Base-by-base conservation (phyloP, 2,329 filamentous ascomycete genomes). In the Alternaria infectoria region DNA sequence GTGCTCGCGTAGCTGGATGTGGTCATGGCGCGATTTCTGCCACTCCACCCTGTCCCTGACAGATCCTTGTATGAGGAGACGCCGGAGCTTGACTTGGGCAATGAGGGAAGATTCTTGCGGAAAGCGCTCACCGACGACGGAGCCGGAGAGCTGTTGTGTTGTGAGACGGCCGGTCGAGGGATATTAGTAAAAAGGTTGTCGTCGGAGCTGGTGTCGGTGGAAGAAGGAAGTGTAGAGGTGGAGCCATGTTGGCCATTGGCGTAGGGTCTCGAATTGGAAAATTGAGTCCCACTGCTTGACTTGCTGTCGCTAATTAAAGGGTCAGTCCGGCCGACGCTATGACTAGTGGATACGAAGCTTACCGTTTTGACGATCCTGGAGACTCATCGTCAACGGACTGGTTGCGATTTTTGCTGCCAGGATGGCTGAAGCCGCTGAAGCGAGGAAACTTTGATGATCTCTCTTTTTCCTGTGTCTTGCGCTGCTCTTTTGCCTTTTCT, bases 1-100 rank as follows among this genome's bases (percentile, higher is more conserved):
- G 83, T 82, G 50, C 85, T 87, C 13, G 80, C 80, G 67, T 82
- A 81, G 68, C 81, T 82, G 59, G 83, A 86, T 30, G 80, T 74
- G 5, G 85, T 86, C 79, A 84, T 81, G 19, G 84, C 81, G 21
- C 78, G 76, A 63, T 65, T 73, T 65, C 67, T 61, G 32, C 56
- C 64, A 49, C 52, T 66, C 54, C 62, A 65, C 36, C 64, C 68
- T 9, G 65, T 65, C 10, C 45, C 57, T 19, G 64, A 58, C 57
- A 69, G 32, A 54, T 67, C 64, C 50, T 69, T 70, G 59, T 68
- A 59, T 26, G 72, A 70, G 36, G 71, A 70, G 10, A 57, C 58
- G 57, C 68, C 67, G 40, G 71, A 67, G 46, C 65, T 73, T 17
- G 73, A 52, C 57, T 68, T 70, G 55, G 77, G 74, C 17, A 74